Evolutionary conservation across 352 stramenopile species (phyloP), one percentile per base, ranked within the genome.

Genomic region (Phytophthora palmivora): DNA sequence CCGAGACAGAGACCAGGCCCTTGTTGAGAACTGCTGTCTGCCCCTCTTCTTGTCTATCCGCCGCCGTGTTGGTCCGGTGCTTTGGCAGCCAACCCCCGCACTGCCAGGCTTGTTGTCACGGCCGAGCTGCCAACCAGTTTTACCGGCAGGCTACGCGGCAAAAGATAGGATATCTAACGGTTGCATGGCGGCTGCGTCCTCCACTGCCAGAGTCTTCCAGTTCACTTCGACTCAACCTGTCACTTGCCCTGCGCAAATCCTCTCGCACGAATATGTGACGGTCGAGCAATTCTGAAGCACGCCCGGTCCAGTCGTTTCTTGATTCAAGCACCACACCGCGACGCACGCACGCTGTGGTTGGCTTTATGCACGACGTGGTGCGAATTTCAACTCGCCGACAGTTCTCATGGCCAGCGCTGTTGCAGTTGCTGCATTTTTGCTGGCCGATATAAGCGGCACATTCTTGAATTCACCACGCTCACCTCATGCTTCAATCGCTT

Each of bases 401-500:
- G 46, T 50, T 51, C 57, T 58, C 33, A 53, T 58, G 59, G 51
- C 34, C 33, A 21, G 10, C 30, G 30, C 8, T 42, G 37, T 66
- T 70, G 62, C 62, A 70, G 47, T 65, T 69, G 39, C 10, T 26
- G 22, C 34, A 45, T 58, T 63, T 63, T 57, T 58, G 52, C 36
- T 24, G 22, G 48, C 33, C 41, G 45, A 51, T 65, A 45, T 42
- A 52, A 19, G 12, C 24, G 30, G 30, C 36, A 15, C 63, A 72
- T 67, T 76, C 55, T 52, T 46, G 36, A 76, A 67, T 67, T 30
- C 51, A 9, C 32, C 26, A 21, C 18, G 48, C 32, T 15, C n/a
- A 51, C 36, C 54, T 34, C 34, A 77, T 77, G 69, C 46, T 77
- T 44, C 69, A 64, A 50, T 77, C 69, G 28, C 69, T 77, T 38